Conservation (phyloP, 2,329 filamentous ascomycete genomes). For the Penicillium sp. region DNA sequence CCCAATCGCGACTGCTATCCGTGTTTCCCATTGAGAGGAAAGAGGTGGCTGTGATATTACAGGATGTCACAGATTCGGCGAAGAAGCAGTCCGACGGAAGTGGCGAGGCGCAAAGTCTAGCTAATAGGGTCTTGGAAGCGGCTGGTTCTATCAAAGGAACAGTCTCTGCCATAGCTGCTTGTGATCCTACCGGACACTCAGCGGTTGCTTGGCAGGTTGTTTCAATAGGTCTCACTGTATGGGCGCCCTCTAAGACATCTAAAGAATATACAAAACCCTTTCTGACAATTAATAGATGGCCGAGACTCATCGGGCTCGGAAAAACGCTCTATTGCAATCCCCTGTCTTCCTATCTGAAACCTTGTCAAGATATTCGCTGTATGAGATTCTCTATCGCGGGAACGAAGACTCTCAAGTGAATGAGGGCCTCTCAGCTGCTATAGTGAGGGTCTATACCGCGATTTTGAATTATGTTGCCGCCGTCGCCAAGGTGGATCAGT, state of each 20-base stretch:
- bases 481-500: background rate
- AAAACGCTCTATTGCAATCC: background rate
- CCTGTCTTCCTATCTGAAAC: background rate
- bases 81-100: no score
- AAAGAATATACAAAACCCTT: no score
- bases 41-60: no score
- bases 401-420: background rate
- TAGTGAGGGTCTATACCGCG: background rate
- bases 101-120: background rate
- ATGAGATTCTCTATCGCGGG: background rate
- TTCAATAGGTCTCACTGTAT: background rate
- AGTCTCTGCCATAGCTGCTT: background rate
- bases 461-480: background rate
- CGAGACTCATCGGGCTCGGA: no score
- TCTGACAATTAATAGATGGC: no score
- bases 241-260: no score
- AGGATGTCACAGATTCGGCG: no score
- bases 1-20: no score
- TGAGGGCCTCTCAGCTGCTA: background rate
- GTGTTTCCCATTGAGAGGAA: no score
- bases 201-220: background rate
- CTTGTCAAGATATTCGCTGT: background rate
- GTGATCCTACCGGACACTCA: background rate
- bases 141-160: background rate
- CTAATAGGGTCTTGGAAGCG: background rate